Evolutionary conservation across 2,329 filamentous ascomycete genomes (phyloP), one percentile per base, ranked within the genome.

Genomic region (Aureobasidium zeae): DNA sequence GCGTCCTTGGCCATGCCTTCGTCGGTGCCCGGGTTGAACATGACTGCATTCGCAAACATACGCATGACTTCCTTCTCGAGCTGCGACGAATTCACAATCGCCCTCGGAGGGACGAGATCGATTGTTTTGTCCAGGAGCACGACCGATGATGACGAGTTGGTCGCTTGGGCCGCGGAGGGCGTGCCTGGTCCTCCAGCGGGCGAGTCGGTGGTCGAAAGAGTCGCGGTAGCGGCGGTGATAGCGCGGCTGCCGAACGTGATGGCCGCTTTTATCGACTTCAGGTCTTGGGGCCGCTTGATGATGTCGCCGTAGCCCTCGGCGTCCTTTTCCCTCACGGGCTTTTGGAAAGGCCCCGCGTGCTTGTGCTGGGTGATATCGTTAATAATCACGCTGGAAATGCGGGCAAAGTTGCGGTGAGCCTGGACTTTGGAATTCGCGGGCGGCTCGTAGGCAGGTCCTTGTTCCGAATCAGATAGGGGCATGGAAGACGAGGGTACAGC

Each of bases 41-140:
- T 96, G 63, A 95, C 83, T 13, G 91, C 89, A 57, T 96, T 96
- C 52, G 87, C 86, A 61, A 96, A 94, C 85, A 96, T 95, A 55
- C 93, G 84, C 54, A 93, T 86, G 9, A 96, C 69, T 61, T 96
- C 89, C 52, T 87, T 86, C 63, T 96, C 89, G 12, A 96, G 72
- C 60, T 96, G 91, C 1, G 83, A 79, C 38, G 84, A 88, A 62
- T 96, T 96, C 62, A 96, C 85, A 54, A 96, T 94, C 15, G 81
- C 86, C 54, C 80, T 85, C 0, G 91, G 89, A 2, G 89, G 86
- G 2, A 89, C 72, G 19, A 94, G 70, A 46, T 95, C 86, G 37
- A 81, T 74, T 2, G 76, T 82, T 45, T 83, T 74, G 7, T 83
- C 78, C 5, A 89, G 65, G 70, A 74, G 76, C 15, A 83, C 68